phyloP scores from a whole-genome alignment of 306 rosid genomes.

The Spatholobus suberectus region DNA sequence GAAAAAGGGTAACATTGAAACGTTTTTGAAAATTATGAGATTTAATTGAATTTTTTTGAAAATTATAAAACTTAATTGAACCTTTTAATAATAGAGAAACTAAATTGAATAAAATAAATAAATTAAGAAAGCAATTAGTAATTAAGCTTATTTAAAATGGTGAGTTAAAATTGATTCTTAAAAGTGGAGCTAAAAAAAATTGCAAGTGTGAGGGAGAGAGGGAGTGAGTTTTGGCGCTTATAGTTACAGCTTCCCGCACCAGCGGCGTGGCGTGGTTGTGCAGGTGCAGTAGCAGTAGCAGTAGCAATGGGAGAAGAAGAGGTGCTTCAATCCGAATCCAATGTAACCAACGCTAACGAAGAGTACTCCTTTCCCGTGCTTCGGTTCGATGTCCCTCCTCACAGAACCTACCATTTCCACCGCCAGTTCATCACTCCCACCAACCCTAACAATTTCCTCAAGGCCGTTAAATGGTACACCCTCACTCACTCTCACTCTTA shows the following conservation, averaged over 20 bases:
- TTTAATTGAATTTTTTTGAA: too few species aligned
- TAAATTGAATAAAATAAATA: too few species aligned
- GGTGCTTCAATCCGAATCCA: slow-evolving; percentile 22
- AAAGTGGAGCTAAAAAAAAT: background rate
- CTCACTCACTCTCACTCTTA: background rate
- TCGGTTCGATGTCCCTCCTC: slow-evolving; percentile 69
- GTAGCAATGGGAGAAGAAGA: slow-evolving; percentile 58
- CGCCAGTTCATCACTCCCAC: slow-evolving; percentile 70
- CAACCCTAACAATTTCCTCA: slow-evolving; percentile 88
- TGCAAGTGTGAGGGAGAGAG: background rate
- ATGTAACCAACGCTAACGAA: slow-evolving; percentile 23
- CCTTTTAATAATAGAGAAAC: too few species aligned
- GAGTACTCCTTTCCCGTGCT: slow-evolving; percentile 63
- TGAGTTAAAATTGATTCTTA: too few species aligned
- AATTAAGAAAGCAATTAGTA: too few species aligned
- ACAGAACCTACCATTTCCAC: slow-evolving; percentile 73
- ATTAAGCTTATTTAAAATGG: too few species aligned
- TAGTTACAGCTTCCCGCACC: background rate
- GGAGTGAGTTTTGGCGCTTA: slow-evolving; percentile 1
- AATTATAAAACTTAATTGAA: too few species aligned
- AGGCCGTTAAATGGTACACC: slow-evolving; percentile 80
- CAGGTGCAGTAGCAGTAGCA: too few species aligned
- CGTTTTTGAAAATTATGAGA: too few species aligned
- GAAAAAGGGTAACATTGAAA: too few species aligned
- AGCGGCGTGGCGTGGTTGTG: background rate